Conservation (phyloP, 1,139 yeast species). For the Magnusiomyces fungicola region DNA sequence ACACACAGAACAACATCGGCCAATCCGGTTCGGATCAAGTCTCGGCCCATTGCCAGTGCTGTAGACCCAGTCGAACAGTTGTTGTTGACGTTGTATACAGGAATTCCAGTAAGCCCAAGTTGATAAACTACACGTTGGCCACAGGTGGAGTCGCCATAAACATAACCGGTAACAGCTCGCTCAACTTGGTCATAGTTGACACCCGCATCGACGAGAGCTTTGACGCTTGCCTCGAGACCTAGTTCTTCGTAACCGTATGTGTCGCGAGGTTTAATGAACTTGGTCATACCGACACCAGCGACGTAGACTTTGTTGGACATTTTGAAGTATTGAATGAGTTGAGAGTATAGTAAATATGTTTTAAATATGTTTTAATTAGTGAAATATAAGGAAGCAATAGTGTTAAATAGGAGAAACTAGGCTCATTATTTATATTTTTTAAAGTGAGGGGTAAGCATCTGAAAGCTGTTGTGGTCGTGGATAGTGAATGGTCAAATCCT, state of each 20-base stretch:
- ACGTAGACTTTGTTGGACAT: constrained; percentile 18
- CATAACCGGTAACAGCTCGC: constrained; percentile 26
- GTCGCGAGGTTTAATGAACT: constrained; percentile 29
- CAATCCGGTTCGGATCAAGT: constrained; percentile 23
- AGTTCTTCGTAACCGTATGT: constrained; percentile 26
- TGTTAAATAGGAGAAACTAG: no score
- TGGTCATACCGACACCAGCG: constrained; percentile 30
- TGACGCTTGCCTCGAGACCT: constrained; percentile 28
- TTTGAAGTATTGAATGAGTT: constrained; percentile 2
- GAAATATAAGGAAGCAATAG: no score
- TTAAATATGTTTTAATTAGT: background rate
- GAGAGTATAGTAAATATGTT: no score
- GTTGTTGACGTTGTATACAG: constrained; percentile 28
- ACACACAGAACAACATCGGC: constrained; percentile 27
- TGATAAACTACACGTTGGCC: constrained; percentile 30
- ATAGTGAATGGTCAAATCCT: no score
- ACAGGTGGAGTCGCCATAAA: constrained; percentile 29
- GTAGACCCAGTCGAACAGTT: constrained; percentile 31
- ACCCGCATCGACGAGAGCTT: constrained; percentile 28
- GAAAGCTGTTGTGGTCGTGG: no score
- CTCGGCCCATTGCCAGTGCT: constrained; percentile 25
- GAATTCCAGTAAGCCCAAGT: constrained; percentile 29
- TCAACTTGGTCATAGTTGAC: constrained; percentile 28
- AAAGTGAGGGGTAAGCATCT: no score
- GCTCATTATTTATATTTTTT: no score